Percentiles rank a stretch among this genome's conserved stretches.
These are phyloP conservation scores for Cryomyces minteri DNA, from an alignment of 495 filamentous ascomycete genomes.

Conservation along the genomic window DNA sequence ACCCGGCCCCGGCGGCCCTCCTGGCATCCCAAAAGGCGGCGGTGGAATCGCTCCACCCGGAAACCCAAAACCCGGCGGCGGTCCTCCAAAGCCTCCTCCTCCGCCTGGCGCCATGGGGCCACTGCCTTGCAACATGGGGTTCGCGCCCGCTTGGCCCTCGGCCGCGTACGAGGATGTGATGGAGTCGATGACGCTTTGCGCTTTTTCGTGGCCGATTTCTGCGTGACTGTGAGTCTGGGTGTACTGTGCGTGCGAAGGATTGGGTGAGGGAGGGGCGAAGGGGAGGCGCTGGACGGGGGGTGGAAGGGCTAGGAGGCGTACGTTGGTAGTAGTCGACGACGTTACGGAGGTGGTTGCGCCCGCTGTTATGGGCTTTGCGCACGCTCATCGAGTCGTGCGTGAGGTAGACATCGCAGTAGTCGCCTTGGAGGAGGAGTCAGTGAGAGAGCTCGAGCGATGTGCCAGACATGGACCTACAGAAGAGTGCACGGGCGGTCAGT, in stretches of 20 bases:
- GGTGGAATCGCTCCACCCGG: constrained; percentile 36
- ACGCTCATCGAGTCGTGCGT: constrained; percentile 99
- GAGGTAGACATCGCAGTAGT: constrained; percentile 99
- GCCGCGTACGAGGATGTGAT: constrained; percentile 91
- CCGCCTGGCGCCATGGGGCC: constrained; percentile 10
- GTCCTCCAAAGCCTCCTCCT: constrained; percentile 19
- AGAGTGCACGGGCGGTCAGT: constrained; percentile 42
- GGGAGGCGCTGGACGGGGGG: background rate
- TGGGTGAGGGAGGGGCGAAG: background rate
- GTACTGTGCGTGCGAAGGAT: background rate
- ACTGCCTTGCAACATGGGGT: constrained; percentile 56
- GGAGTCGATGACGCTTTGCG: constrained; percentile 91
- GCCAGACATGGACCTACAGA: constrained; percentile 35
- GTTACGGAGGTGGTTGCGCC: constrained; percentile 90
- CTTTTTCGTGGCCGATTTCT: constrained; percentile 98
- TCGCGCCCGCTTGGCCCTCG: constrained; percentile 70
- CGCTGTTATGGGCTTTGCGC: constrained; percentile 93
- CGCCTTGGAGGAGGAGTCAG: constrained; percentile 33
- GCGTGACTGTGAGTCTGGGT: background rate
- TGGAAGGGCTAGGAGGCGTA: constrained; percentile 23
- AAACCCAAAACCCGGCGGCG: constrained; percentile 33
- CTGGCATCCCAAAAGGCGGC: constrained; percentile 34
- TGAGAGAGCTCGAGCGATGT: background rate
- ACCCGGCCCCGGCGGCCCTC: constrained; percentile 5
- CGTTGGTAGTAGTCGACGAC: constrained; percentile 98